These are phyloP conservation scores for Ilyonectria destructans DNA, from an alignment of 2,329 filamentous ascomycete species.

Conservation along the genomic window DNA sequence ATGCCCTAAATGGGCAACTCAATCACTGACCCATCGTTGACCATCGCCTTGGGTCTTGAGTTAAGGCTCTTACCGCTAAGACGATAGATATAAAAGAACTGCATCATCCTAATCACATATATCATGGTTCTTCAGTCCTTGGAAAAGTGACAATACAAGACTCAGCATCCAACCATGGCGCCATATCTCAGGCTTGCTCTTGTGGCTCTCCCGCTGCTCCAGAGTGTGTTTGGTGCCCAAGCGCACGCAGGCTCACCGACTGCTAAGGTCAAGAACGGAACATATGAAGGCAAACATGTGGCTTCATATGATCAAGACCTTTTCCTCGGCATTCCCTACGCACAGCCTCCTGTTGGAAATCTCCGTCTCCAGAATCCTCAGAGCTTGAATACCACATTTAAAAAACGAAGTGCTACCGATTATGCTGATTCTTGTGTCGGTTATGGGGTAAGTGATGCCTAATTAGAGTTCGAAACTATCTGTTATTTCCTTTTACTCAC, in stretches of 20 bases:
- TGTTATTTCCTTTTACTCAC: background rate
- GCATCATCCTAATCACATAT: background rate
- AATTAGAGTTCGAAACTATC: background rate
- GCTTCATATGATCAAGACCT: slow-evolving; percentile 41
- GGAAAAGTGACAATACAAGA: background rate
- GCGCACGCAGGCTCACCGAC: slow-evolving; percentile 13
- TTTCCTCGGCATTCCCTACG: slow-evolving; percentile 43
- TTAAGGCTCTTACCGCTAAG: background rate
- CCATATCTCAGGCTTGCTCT: slow-evolving; percentile 9
- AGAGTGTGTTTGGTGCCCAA: slow-evolving; percentile 2
- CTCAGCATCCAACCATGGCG: slow-evolving; percentile 7
- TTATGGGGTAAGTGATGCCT: slow-evolving; percentile 36
- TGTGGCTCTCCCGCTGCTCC: slow-evolving; percentile 16
- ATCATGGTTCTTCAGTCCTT: background rate
- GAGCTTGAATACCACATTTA: slow-evolving; percentile 30
- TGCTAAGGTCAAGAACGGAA: slow-evolving; percentile 43
- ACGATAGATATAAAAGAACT: background rate
- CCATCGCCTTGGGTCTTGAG: background rate
- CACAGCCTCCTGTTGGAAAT: slow-evolving; percentile 30
- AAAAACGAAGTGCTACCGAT: slow-evolving; percentile 37
- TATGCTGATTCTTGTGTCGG: slow-evolving; percentile 48
- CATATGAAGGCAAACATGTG: slow-evolving; percentile 41
- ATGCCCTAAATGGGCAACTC: slow-evolving; percentile 8
- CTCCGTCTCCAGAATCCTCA: slow-evolving; percentile 22
- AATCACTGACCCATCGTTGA: background rate